A percentile compares a stretch with the other conserved stretches of the same genome.
phyloP scores from a whole-genome alignment of 73 alveolate genomes.

The Breviolum minutum region DNA sequence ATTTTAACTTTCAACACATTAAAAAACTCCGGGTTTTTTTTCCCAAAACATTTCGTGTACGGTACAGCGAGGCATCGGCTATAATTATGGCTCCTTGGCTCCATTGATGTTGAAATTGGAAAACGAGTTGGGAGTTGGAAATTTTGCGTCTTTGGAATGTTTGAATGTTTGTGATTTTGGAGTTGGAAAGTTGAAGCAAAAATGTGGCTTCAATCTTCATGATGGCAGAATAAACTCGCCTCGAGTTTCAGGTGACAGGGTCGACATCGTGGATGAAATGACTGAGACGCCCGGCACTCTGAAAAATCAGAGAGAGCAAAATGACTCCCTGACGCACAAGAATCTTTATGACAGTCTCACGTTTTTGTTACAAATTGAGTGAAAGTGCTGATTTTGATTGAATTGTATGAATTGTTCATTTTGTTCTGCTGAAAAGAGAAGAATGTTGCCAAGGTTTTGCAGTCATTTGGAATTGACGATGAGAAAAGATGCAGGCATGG shows the following conservation, averaged over 20 bases:
- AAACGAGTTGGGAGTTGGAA: too few relatives aligned
- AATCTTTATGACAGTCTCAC: too few relatives aligned
- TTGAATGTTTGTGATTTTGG: too few relatives aligned
- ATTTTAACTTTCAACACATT: background rate
- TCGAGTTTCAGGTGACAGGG: background rate
- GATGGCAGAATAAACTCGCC: background rate
- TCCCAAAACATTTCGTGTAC: too few relatives aligned
- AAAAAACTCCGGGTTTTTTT: background rate
- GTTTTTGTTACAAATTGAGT: too few relatives aligned
- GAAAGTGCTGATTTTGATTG: too few relatives aligned
- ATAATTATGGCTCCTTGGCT: constrained; percentile 14
- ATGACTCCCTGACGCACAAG: background rate
- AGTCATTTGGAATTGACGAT: background rate
- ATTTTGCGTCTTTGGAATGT: too few relatives aligned
- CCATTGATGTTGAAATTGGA: background rate
- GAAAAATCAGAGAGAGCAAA: background rate
- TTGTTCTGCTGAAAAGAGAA: background rate
- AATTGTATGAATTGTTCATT: background rate
- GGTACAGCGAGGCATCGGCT: constrained; percentile 61
- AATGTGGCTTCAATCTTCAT: background rate
- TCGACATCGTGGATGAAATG: constrained; percentile 25
- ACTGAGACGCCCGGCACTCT: background rate
- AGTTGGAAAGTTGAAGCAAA: too few relatives aligned
- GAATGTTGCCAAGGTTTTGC: background rate
- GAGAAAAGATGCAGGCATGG: background rate